Evolutionary conservation across 441 rosid genomes (phyloP), one percentile per base, ranked within the genome.

Genomic region (Syzygium syzygioides): DNA sequence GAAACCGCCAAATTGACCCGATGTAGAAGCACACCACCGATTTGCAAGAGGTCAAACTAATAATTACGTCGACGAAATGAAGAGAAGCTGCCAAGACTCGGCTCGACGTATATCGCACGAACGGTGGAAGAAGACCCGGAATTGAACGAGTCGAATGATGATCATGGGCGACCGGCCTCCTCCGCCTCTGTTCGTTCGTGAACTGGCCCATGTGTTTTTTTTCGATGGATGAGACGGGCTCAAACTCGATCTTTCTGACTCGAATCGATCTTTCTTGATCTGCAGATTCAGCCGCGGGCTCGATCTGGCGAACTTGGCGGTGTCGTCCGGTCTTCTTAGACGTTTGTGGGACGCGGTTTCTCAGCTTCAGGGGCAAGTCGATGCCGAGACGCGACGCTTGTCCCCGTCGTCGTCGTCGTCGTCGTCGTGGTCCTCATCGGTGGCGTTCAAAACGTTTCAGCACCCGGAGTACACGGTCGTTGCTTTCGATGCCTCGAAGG

Each of bases 271-370:
- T 64, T 25, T 85, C 55, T 37, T 45, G 68, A 32, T 64, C 45
- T 88, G 86, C 90, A 94, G 95, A 86, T 91, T 91, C 85, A 71
- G 88, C 93, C 86, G 91, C 48, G 91, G 91, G 9, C 68, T 57
- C 14, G 92, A 89, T 86, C 90, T 93, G 59, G 97, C 95, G 68
- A 94, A 91, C 90, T 92, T 94, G 52, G 87, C 89, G 85, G 91
- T 91, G 87, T 91, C 89, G 91, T 93, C 98, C 14, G 94, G 90
- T 85, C 86, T 96, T 55, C 89, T 95, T 86, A 53, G 85, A 3
- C 87, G 4, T 41, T 91, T 95, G 37, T 94, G 94, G 93, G 86
- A 5, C 5, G 89, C 90, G 87, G 92, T 95, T 89, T 86, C 50
- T 15, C 66, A 90, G 87, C 83, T 92, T 84, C 83, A 89, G 89